Base-by-base conservation (phyloP, 805 yeast species). In the Wickerhamiella occidentalis region DNA sequence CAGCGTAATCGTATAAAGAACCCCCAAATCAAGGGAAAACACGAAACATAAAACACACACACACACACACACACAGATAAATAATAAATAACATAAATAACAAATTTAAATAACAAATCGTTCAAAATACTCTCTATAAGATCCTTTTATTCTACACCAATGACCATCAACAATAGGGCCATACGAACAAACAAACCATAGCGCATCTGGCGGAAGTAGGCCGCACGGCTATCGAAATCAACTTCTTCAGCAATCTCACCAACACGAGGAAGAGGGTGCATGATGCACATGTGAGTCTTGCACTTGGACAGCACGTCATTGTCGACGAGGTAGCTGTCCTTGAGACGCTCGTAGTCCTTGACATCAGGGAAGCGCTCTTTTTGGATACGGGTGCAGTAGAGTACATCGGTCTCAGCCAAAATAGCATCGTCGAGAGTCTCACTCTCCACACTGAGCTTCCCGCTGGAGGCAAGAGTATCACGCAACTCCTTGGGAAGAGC, bases 151-250 rank as follows among this genome's bases (percentile, higher is more conserved):
- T 86, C 96, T 61, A 85, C 87, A 63, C 97, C 97, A 68, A 92
- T 80, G 55, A 94, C 98, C 95, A 92, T 83, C 50, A 97, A 95
- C 64, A 92, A 76, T 60, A 92, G 73, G 9, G 99, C 98, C 99
- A 92, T 92, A 76, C 99, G 87, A 43, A 94, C 95, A 64, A 82
- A 92, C 66, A 92, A 75, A 54, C 99, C 99, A 65, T 92, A 90
- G 68, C 94, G 83, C 98, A 92, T 92, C 75, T 92, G 97, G 78
- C 99, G 84, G 77, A 92, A 92, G 74, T 92, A 92, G 52, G 98
- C 97, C 56, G 98, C 97, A 68, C 99, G 84, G 69, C 90, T 96
- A 70, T 92, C 99, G 64, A 90, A 92, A 68, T 92, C 99, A 62
- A 92, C 97, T 72, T 92, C 98, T 71, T 88, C 97, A 63, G 84